Evolutionary conservation across 805 yeast genomes (phyloP), one percentile per base, ranked within the genome.

Genomic region (Lachancea thermotolerans): DNA sequence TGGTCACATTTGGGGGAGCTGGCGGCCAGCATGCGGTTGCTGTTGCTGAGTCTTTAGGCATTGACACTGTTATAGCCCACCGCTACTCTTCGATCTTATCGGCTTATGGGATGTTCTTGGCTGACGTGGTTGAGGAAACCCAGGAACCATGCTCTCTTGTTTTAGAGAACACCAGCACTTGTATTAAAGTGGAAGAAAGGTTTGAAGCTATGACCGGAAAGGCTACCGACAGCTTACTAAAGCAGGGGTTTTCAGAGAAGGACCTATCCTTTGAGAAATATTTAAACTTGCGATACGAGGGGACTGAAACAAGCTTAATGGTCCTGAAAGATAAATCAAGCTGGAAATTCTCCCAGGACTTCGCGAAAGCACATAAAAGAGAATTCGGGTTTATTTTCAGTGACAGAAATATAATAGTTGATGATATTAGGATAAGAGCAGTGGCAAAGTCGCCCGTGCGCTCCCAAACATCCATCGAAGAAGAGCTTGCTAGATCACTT

Each of bases 1-100:
- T 88, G 48, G 95, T 89, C 1, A 75, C 91, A 2, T 88, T 88
- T 66, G 96, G 96, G 39, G 96, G 96, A 40, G 95, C 95, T 21
- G 96, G 96, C 44, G 96, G 96, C 8, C 96, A 88, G 65, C 90
- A 85, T 63, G 90, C 93, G 2, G 80, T 77, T 40, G 80, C 85
- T 9, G 80, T 88, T 31, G 95, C 95, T 1, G 72, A 77, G 46
- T 72, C 75, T 21, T 69, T 88, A 49, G 89, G 89, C 8, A 83
- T 88, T 39, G 61, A 70, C 10, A 76, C 78, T 27, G 84, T 88
- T 7, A 64, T 86, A 30, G 81, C 85, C 21, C 95, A 88, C 65
- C 76, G 82, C 59, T 85, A 85, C 61, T 85, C 95, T 2, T 85
- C 95, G 0, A 78, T 88, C 35, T 68, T 88, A 10, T 85, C 95